Conservation (phyloP, 163 green algal genomes). For the Volvox carteri region DNA sequence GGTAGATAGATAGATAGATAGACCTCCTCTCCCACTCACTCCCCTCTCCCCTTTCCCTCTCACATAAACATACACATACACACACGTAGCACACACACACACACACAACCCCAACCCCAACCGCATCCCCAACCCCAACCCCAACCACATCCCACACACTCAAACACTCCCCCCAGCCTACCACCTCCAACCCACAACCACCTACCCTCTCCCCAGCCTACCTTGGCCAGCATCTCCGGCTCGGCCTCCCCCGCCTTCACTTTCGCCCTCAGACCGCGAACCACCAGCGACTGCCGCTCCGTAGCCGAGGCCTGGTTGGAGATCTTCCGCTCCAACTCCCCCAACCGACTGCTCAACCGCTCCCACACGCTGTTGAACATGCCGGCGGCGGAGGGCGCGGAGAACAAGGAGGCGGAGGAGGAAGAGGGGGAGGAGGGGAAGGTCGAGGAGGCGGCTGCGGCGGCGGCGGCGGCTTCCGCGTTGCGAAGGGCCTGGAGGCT, state of each 20-base stretch:
- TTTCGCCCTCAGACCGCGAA: conserved; percentile 28
- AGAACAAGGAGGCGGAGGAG: background rate
- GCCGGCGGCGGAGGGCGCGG: conserved; percentile 12
- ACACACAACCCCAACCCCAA: too few species aligned
- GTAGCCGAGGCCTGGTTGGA: conserved; percentile 53
- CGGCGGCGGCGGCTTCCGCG: background rate
- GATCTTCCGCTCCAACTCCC: conserved; percentile 48
- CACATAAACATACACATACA: too few species aligned
- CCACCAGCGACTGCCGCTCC: conserved; percentile 44
- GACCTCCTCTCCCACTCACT: too few species aligned
- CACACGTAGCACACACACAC: too few species aligned
- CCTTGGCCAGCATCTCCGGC: conserved; percentile 40
- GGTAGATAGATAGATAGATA: too few species aligned
- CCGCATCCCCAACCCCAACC: too few species aligned
- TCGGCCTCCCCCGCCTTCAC: conserved; percentile 46
- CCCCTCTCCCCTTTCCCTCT: too few species aligned
- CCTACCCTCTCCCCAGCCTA: background rate
- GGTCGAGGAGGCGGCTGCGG: background rate
- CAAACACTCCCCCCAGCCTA: background rate
- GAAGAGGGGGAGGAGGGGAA: background rate
- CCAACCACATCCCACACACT: too few species aligned
- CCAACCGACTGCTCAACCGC: conserved; percentile 23
- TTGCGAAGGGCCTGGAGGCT: conserved; percentile 1
- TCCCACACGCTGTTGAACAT: conserved; percentile 55
- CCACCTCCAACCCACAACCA: too few species aligned